phyloP scores from a whole-genome alignment of 2,329 filamentous ascomycete species.

The Chaetothyriales sp. region DNA sequence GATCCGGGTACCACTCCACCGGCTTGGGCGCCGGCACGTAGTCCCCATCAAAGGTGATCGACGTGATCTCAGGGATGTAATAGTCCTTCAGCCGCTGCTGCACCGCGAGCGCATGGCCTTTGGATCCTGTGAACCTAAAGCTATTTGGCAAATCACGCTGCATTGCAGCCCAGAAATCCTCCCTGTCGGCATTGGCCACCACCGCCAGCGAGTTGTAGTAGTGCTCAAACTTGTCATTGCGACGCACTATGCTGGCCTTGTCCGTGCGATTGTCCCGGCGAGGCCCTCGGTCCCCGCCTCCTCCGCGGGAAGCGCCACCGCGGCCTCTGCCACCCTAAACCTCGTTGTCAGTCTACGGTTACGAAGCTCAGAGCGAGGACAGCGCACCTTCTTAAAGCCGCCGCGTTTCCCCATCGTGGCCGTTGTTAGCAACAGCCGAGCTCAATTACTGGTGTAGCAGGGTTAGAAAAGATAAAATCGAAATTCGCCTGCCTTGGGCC shows the following conservation, averaged over 20 bases:
- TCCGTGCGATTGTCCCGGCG: conserved; percentile 27
- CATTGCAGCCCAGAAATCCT: conserved; percentile 72
- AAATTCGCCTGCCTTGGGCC: neutral
- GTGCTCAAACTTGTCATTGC: conserved; percentile 70
- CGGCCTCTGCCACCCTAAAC: conserved; percentile 27
- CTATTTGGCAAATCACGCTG: conserved; percentile 84
- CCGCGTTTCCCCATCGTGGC: neutral
- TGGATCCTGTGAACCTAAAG: conserved; percentile 93
- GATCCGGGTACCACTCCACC: conserved; percentile 86
- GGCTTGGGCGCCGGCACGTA: conserved; percentile 68
- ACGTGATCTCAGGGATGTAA: conserved; percentile 81
- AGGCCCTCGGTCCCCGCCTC: conserved; percentile 16
- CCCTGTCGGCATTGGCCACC: conserved; percentile 62
- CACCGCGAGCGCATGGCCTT: conserved; percentile 89
- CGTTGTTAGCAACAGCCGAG: neutral
- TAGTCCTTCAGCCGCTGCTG: conserved; percentile 74
- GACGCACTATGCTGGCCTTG: conserved; percentile 54
- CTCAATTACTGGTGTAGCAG: neutral
- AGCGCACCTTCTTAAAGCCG: neutral
- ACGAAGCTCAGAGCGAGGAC: neutral
- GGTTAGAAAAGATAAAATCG: neutral
- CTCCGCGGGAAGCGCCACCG: conserved; percentile 32
- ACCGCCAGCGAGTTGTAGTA: conserved; percentile 74
- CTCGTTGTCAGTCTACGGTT: neutral
- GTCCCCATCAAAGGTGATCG: conserved; percentile 71